Base-by-base conservation (phyloP, 139 green algal species). In the Micromonas pusilla region DNA sequence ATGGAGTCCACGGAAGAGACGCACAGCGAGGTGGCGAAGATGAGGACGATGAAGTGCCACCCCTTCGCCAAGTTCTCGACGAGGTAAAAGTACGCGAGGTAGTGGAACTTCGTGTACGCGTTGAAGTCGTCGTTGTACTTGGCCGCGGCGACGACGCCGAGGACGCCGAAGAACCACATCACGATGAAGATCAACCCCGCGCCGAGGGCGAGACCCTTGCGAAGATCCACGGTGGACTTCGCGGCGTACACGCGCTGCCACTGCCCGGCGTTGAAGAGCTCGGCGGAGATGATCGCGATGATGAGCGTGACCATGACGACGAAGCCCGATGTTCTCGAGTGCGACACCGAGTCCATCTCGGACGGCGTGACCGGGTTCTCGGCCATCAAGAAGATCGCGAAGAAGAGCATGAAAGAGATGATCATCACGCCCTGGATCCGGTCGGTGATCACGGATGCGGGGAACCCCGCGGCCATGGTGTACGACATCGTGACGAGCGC, bases 221-320 rank as follows among this genome's bases (percentile, higher is more conserved):
- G 66, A 73, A 73, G 66, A 52, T 73, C 66, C 31, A 20, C 31
- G 3, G 66, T 73, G n/a, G 6, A 31, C 32, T 73, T 73, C 9
- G 66, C 66, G 9, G 66, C 66, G 31, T 52, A 73, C n/a, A 73
- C 66, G 32, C 66, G 66, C 28, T 73, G 66, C 66, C 66, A 73
- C 33, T 45, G 31, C 20, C 31, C 31, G 9, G 31, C 31, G 66
- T 73, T 73, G 66, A 73, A 73, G 6, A 73, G 66, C 66, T 73
- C 66, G 4, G 66, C 66, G 28, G 66, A 45, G 28, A 73, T 9
- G 9, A 73, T 33, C 6, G 66, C 66, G 9, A 73, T 52, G 28
- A 73, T 54, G 28, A 73, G 66, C 6, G 31, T 73, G 66, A 73
- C 33, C 31, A 52, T 52, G 20, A 52, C 66, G 31, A 54, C 31